Base-by-base conservation (phyloP, 2,329 filamentous ascomycete species). In the Pestalotiopsis sp. region DNA sequence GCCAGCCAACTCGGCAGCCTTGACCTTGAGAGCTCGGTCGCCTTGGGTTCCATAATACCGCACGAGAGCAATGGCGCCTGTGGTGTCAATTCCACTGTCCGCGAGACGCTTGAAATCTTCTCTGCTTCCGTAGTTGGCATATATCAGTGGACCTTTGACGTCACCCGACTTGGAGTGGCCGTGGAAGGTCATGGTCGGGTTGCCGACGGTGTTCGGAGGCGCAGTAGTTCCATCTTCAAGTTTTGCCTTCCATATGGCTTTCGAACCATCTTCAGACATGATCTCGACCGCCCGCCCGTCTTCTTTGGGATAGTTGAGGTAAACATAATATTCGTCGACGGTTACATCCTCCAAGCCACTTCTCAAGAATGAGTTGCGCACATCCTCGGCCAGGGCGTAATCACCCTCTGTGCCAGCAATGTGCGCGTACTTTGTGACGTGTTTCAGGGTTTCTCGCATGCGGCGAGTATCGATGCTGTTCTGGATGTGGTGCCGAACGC, bases 321-420 rank as follows among this genome's bases (percentile, higher is more conserved):
- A 98, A 17, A 97, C 95, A 74, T 92, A 87, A 79, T 93, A 97
- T 77, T 94, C 89, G 75, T 97, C 92, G 75, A 94, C 86, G 64
- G 85, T 83, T 31, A 97, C 90, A 68, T 91, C 85, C 74, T 97
- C 94, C 76, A 99, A 85, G 4, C 89, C 88, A 60, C 91, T 90
- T 65, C 86, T 86, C 72, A 83, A 82, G 80, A 98, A 97, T 78
- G 92, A 88, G 75, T 90, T 90, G 79, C 95, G 88, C 67, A 98
- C 89, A 84, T 95, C 97, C 82, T 93, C 88, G 7, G 93, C 95
- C 67, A 97, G 86, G 60, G 92, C 93, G 75, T 92, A 94, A 81
- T 97, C 95, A 62, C 96, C 96, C 82, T 97, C 92, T 3, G 94
- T 97, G n/a, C 96, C 96, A 2, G 94, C 96, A 71, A 98, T 86